These are phyloP conservation scores for Cryptosporidium viatorum DNA, from an alignment of 169 alveolate genomes.

Conservation along the genomic window DNA sequence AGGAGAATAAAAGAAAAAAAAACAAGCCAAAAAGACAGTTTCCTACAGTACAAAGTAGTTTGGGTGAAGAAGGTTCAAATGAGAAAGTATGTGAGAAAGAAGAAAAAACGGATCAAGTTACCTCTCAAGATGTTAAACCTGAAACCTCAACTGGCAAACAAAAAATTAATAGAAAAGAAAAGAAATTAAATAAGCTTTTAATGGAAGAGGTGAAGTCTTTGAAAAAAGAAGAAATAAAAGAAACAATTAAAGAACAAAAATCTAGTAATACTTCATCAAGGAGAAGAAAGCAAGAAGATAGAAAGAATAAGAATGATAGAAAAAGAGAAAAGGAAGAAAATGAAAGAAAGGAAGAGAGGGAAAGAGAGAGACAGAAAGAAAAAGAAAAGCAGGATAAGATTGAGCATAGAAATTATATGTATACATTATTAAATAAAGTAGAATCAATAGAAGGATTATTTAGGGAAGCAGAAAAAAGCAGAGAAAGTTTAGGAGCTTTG, in stretches of 20 bases:
- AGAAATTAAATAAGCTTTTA: background rate
- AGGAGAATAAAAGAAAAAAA: too few relatives aligned
- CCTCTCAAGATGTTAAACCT: background rate
- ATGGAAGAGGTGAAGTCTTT: background rate
- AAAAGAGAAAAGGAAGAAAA: background rate
- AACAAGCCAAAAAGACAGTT: background rate
- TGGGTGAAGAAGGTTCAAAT: too few relatives aligned
- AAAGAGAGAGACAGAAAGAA: background rate
- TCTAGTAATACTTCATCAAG: background rate
- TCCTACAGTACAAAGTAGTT: background rate
- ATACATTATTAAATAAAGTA: background rate
- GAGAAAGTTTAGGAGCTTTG: background rate
- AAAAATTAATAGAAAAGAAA: background rate
- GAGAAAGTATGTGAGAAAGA: too few relatives aligned
- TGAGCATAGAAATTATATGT: background rate
- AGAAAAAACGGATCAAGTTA: too few relatives aligned
- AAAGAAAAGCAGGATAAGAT: background rate
- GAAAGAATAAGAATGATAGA: background rate
- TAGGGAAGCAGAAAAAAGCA: background rate
- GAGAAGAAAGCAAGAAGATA: background rate
- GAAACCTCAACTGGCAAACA: background rate
- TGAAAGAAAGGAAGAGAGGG: background rate
- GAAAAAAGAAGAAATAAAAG: background rate
- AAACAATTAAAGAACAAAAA: background rate
- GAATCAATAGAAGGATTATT: background rate